These are phyloP conservation scores for Trichosporon asahii DNA, from an alignment of 1,284 basidiomycete species.

Conservation along the genomic window DNA sequence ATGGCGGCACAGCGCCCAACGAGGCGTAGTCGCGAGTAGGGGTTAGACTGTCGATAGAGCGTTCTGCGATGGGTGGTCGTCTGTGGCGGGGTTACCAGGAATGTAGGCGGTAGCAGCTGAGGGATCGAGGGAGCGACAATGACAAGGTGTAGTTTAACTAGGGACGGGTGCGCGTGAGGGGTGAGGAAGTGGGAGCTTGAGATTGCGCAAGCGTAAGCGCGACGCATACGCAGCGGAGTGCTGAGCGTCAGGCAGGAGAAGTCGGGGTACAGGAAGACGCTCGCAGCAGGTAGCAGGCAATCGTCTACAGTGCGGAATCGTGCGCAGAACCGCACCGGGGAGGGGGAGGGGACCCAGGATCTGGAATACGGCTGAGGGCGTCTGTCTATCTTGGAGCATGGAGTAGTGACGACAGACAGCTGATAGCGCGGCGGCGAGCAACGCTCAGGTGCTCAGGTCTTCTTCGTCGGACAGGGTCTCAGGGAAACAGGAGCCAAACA, in stretches of 20 bases:
- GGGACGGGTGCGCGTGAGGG: not conserved
- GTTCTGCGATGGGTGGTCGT: not conserved
- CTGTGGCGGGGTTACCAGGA: not conserved
- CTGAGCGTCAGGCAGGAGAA: not conserved
- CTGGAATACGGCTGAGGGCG: not conserved
- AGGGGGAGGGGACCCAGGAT: not conserved
- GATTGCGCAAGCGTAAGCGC: not conserved
- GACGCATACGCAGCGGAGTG: not conserved
- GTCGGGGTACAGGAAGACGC: not conserved
- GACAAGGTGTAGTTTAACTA: not conserved
- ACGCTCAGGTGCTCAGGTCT: not conserved
- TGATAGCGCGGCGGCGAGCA: not conserved
- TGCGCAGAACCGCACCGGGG: no score
- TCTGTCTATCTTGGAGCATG: not conserved
- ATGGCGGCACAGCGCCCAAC: not conserved
- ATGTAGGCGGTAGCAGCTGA: not conserved
- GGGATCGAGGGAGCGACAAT: not conserved
- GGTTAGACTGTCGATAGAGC: not conserved
- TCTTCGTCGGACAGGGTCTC: not conserved
- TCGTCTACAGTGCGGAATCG: not conserved
- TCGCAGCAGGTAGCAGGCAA: not conserved
- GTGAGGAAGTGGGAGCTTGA: not conserved
- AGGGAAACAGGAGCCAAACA: not conserved
- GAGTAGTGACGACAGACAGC: not conserved
- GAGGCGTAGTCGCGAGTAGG: not conserved